phyloP scores from a whole-genome alignment of 257 asterid genomes.

The Gardenia jasminoides region DNA sequence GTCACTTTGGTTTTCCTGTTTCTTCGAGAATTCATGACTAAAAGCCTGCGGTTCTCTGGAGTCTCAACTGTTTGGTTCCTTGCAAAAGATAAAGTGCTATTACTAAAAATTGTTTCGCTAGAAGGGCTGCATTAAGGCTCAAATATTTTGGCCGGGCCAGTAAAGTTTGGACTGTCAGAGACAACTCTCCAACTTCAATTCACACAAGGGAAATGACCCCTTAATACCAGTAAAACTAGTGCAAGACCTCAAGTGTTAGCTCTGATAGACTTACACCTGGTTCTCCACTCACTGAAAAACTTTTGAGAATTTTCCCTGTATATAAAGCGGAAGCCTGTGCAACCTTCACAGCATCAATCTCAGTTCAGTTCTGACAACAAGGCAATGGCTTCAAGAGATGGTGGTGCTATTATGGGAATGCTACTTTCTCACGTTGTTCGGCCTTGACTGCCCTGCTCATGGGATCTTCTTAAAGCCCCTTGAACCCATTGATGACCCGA shows the following conservation, averaged over 20 bases:
- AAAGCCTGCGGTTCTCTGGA: too few relatives aligned
- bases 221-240: neutral
- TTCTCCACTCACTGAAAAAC: neutral
- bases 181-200: too few relatives aligned
- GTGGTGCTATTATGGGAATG: slow-evolving; percentile 6
- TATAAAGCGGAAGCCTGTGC: neutral
- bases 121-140: too few relatives aligned
- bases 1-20: too few relatives aligned
- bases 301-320: too few relatives aligned
- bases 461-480: slow-evolving; percentile 17
- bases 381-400: slow-evolving; percentile 18
- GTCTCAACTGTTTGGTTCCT: too few relatives aligned
- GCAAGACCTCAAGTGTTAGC: slow-evolving; percentile 10
- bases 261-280: neutral
- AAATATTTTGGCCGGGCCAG: too few relatives aligned
- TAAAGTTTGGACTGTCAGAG: too few relatives aligned
- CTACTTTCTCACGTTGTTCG: slow-evolving; percentile 15
- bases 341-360: neutral
- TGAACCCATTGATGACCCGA: neutral
- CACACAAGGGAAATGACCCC: slow-evolving; percentile 18
- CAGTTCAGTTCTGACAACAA: neutral
- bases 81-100: too few relatives aligned
- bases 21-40: too few relatives aligned
- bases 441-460: slow-evolving; percentile 12
- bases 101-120: too few relatives aligned